phyloP scores from a whole-genome alignment of 1,284 basidiomycete species.

The Puccinia triticina region DNA sequence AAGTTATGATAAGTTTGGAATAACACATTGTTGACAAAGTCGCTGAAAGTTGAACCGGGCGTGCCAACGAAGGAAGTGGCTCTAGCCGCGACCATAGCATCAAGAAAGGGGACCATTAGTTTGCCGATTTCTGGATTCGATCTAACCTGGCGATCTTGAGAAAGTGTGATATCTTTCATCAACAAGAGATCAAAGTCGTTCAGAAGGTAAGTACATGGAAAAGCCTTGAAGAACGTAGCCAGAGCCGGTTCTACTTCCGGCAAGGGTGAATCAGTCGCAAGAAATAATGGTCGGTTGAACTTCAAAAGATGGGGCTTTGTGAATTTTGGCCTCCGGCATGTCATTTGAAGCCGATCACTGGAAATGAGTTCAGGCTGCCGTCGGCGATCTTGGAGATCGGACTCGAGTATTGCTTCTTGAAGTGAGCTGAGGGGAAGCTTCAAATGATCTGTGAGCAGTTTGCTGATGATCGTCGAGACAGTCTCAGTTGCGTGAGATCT shows the following conservation, averaged over 20 bases:
- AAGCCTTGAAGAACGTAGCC: conserved; percentile 65
- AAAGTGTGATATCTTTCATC: not conserved
- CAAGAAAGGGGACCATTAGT: conserved; percentile 69
- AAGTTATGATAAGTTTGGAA: conserved; percentile 65
- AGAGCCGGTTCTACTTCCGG: conserved; percentile 64
- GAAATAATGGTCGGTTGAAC: conserved; percentile 70
- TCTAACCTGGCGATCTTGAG: conserved; percentile 63
- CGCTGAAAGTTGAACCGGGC: conserved; percentile 67
- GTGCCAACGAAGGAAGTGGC: conserved; percentile 60
- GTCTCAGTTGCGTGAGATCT: conserved; percentile 25
- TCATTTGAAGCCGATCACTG: not conserved
- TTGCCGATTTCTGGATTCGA: conserved; percentile 60
- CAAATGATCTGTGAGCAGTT: conserved; percentile 29
- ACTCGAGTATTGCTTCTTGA: conserved; percentile 9
- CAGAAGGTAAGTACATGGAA: conserved; percentile 73
- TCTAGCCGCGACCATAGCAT: conserved; percentile 70
- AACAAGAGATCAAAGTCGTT: conserved; percentile 64
- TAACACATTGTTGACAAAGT: conserved; percentile 69
- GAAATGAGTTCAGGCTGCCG: not conserved
- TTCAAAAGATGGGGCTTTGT: conserved; percentile 57
- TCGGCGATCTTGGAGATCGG: not conserved
- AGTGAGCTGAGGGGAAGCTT: conserved; percentile 10
- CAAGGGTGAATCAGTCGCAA: conserved; percentile 69
- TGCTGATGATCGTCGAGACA: not conserved
- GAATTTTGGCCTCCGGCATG: conserved; percentile 55